Percentiles rank a stretch among this genome's conserved stretches.
phyloP scores from a whole-genome alignment of 2,329 filamentous ascomycete genomes.

The Massarina eburnea region DNA sequence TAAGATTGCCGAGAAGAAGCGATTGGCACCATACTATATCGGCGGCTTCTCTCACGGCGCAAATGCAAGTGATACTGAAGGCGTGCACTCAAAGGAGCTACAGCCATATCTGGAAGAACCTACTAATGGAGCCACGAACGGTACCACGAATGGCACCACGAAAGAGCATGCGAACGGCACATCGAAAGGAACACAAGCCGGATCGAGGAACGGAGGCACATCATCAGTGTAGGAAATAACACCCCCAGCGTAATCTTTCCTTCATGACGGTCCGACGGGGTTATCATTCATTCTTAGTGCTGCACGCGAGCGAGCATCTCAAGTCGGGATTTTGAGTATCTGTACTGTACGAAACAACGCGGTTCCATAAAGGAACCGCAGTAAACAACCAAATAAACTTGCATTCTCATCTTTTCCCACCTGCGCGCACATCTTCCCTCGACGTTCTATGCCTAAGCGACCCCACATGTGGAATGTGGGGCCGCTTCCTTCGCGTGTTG shows the following conservation, averaged over 20 bases:
- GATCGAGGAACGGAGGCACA: not conserved
- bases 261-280: too few species aligned
- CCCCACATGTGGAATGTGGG: constrained; percentile 36
- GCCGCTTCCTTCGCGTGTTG: constrained; percentile 9
- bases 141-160: constrained; percentile 7
- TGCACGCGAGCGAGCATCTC: not conserved
- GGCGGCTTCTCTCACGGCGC: constrained; percentile 36
- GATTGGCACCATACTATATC: constrained; percentile 39
- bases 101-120: constrained; percentile 20
- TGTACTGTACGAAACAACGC: not conserved
- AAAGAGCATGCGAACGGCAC: constrained; percentile 3
- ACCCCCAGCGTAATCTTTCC: too few species aligned
- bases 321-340: not conserved
- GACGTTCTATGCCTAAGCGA: constrained; percentile 7
- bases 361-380: not conserved
- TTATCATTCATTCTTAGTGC: not conserved
- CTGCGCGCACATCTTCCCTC: too few species aligned
- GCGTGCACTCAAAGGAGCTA: constrained; percentile 33
- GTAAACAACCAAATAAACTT: too few species aligned
- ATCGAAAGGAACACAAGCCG: not conserved
- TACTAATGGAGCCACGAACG: constrained; percentile 9
- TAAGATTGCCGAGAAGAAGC: constrained; percentile 32
- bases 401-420: too few species aligned
- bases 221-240: too few species aligned
- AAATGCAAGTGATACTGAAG: constrained; percentile 29